Evolutionary conservation across 345 rosid genomes (phyloP).

Genomic region (Acer yangbiense): DNA sequence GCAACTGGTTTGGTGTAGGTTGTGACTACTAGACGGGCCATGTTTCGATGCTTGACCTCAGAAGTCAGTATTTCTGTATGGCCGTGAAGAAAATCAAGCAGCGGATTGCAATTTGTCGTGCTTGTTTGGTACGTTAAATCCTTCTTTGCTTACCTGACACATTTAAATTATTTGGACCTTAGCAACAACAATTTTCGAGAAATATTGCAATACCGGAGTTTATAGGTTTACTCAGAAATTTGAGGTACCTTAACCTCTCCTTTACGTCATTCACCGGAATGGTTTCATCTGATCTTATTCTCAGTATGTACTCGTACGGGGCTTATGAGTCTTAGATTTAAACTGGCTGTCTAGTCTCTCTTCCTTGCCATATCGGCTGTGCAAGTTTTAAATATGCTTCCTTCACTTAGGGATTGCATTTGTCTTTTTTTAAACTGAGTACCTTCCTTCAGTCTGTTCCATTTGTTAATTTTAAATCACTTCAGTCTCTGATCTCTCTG

Average conservation of each 20-base stretch:
- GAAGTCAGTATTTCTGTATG: neutral
- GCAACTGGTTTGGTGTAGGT: neutral
- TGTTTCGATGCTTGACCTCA: neutral
- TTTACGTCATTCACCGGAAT: neutral
- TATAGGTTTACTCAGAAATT: neutral
- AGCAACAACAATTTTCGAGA: neutral
- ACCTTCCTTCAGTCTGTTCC: conserved; percentile 19
- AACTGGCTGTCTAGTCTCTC: conserved; percentile 1
- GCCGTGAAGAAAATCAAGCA: neutral
- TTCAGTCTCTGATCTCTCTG: conserved; percentile 30
- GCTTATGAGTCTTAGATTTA: neutral
- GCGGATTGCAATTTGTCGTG: neutral
- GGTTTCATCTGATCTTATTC: neutral
- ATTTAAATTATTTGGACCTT: neutral
- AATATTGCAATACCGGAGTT: neutral
- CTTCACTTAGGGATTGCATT: conserved; percentile 9
- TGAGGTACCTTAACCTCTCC: neutral
- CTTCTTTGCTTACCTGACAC: conserved; percentile 5
- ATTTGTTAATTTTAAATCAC: conserved; percentile 23
- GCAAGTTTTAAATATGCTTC: conserved; percentile 24
- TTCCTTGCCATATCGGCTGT: conserved; percentile 8
- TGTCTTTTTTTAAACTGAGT: neutral
- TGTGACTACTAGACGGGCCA: conserved; percentile 18
- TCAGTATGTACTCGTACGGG: neutral
- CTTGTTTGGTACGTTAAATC: neutral